These are phyloP conservation scores for Plenodomus tracheiphilus DNA, from an alignment of 2,329 filamentous ascomycete species.

Conservation along the genomic window DNA sequence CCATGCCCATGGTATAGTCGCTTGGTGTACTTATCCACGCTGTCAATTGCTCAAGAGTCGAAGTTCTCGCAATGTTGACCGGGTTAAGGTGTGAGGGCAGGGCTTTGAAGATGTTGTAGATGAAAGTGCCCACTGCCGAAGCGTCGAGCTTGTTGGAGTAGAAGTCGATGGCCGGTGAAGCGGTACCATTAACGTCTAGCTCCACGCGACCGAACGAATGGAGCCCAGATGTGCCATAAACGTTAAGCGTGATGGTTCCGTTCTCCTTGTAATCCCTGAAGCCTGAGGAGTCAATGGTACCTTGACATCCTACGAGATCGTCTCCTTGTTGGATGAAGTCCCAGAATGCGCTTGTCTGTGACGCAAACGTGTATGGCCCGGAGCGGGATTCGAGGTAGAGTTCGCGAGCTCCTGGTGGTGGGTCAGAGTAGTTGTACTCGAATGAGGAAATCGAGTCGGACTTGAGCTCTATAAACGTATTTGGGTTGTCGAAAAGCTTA, in stretches of 20 bases:
- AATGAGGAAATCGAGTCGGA: slow-evolving; percentile 52
- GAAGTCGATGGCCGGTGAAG: slow-evolving; percentile 47
- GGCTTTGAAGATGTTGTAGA: slow-evolving; percentile 54
- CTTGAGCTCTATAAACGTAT: slow-evolving; percentile 57
- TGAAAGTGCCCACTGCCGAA: slow-evolving; percentile 54
- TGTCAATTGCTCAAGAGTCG: slow-evolving; percentile 53
- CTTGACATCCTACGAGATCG: slow-evolving; percentile 54
- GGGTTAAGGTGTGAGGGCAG: slow-evolving; percentile 52
- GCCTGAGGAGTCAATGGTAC: slow-evolving; percentile 57
- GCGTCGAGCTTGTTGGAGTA: slow-evolving; percentile 55
- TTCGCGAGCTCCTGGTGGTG: slow-evolving; percentile 47
- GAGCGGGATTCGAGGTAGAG: slow-evolving; percentile 54
- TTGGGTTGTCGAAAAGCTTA: slow-evolving; percentile 60
- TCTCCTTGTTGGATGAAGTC: slow-evolving; percentile 50
- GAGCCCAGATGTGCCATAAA: slow-evolving; percentile 61
- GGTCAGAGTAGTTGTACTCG: slow-evolving; percentile 52
- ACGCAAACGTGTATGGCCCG: slow-evolving; percentile 58
- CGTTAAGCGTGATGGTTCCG: slow-evolving; percentile 59
- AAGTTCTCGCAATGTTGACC: slow-evolving; percentile 53
- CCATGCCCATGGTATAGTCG: slow-evolving; percentile 53
- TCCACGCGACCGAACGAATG: slow-evolving; percentile 53
- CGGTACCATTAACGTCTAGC: slow-evolving; percentile 51
- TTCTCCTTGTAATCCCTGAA: slow-evolving; percentile 45
- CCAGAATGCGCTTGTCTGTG: slow-evolving; percentile 60
- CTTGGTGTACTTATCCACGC: slow-evolving; percentile 56